Evolutionary conservation across 176 grass and related monocot species (phyloP).

Genomic region (Lolium perenne): DNA sequence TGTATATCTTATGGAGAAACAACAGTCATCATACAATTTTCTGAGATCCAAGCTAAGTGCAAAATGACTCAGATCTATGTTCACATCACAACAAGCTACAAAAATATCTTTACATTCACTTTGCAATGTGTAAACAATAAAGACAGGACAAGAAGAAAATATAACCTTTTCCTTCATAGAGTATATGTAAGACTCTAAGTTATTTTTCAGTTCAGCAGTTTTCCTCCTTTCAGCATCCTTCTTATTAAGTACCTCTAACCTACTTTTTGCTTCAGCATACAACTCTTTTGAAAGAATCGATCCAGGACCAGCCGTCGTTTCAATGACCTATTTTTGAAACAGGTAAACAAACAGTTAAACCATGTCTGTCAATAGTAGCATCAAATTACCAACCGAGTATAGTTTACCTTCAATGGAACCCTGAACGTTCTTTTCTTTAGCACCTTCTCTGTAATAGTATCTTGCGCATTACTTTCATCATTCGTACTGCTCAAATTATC

Average conservation of each 20-base stretch:
- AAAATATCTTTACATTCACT: constrained; percentile 2
- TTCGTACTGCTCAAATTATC: constrained; percentile 45
- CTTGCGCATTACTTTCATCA: constrained; percentile 62
- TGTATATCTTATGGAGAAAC: background rate
- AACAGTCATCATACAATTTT: background rate
- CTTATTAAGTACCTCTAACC: constrained; percentile 84
- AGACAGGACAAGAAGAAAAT: constrained; percentile 5
- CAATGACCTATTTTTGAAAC: constrained; percentile 63
- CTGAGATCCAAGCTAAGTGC: background rate
- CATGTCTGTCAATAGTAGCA: constrained; percentile 23
- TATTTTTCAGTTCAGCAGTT: constrained; percentile 98
- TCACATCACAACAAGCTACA: constrained; percentile 5
- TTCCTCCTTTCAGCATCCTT: constrained; percentile 86
- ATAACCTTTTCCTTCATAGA: constrained; percentile 98
- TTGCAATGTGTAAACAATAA: background rate
- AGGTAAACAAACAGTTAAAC: constrained; percentile 1
- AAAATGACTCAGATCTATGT: constrained; percentile 1
- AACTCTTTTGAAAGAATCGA: constrained; percentile 75
- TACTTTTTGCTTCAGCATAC: constrained; percentile 89
- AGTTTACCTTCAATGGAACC: constrained; percentile 88
- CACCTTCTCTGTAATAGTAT: constrained; percentile 74
- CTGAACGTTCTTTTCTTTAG: constrained; percentile 98
- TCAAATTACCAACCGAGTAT: constrained; percentile 20
- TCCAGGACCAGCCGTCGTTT: constrained; percentile 68
- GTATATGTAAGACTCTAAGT: constrained; percentile 93